These are phyloP conservation scores for Hordeum marinum DNA, from an alignment of 176 grass and related monocot genomes.

Conservation along the genomic window DNA sequence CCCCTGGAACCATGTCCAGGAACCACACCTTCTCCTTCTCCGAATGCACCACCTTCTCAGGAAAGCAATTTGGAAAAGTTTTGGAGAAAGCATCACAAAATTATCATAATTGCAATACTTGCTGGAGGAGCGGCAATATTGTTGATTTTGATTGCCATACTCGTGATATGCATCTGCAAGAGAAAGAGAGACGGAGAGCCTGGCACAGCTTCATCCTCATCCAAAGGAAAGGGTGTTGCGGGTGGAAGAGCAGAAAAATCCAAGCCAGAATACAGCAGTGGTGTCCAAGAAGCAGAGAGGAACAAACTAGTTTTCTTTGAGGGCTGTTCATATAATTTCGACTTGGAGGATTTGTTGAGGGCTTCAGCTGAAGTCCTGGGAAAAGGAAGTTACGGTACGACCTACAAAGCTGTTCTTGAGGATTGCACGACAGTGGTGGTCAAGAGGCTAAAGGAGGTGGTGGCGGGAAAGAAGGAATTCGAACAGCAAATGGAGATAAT, in stretches of 20 bases:
- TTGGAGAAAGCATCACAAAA: slow-evolving; percentile 15
- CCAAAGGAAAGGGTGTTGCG: slow-evolving; percentile 64
- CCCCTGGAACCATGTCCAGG: slow-evolving; percentile 61
- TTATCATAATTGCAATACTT: slow-evolving; percentile 57
- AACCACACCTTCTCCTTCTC: slow-evolving; percentile 53
- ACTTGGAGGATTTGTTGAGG: slow-evolving; percentile 92
- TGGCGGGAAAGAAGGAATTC: slow-evolving; percentile 81
- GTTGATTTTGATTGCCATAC: slow-evolving; percentile 55
- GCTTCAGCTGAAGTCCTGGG: slow-evolving; percentile 96
- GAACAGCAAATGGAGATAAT: slow-evolving; percentile 97
- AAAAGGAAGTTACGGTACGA: slow-evolving; percentile 88
- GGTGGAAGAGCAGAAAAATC: slow-evolving; percentile 73
- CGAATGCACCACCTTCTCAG: slow-evolving; percentile 24
- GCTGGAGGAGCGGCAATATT: slow-evolving; percentile 52
- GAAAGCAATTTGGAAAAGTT: slow-evolving; percentile 48
- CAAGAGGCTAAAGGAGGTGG: slow-evolving; percentile 89
- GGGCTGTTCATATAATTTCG: slow-evolving; percentile 78
- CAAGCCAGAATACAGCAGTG: slow-evolving; percentile 74
- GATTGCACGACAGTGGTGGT: slow-evolving; percentile 92
- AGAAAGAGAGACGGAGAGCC: slow-evolving; percentile 35
- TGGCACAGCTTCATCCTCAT: slow-evolving; percentile 33
- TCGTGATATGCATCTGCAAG: slow-evolving; percentile 74
- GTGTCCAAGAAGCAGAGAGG: slow-evolving; percentile 85
- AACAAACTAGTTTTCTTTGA: slow-evolving; percentile 91
- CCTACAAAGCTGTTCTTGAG: slow-evolving; percentile 90